Conservation (phyloP, 352 stramenopile genomes). For the Phytophthora colocasiae region DNA sequence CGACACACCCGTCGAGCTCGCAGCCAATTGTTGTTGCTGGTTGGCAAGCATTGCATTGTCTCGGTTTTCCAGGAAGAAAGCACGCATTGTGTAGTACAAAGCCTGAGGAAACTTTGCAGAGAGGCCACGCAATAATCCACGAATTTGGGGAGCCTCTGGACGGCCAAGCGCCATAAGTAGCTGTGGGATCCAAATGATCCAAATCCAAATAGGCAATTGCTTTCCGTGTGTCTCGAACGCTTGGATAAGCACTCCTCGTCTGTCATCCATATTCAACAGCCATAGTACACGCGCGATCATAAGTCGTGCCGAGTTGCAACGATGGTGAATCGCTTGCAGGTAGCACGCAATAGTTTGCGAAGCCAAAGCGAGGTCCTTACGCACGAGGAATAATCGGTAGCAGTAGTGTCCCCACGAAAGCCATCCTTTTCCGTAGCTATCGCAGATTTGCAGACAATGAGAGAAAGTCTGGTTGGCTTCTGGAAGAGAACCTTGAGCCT, state of each 20-base stretch:
- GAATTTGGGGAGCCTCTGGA: slow-evolving; percentile 91
- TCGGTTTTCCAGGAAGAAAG: slow-evolving; percentile 98
- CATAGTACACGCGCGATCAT: slow-evolving; percentile 93
- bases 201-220: slow-evolving; percentile 97
- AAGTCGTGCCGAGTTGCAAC: slow-evolving; percentile 86
- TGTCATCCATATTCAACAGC: slow-evolving; percentile 91
- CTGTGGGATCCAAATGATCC: slow-evolving; percentile 99
- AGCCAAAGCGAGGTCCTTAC: slow-evolving; percentile 77
- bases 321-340: slow-evolving; percentile 93
- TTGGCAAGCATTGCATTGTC: slow-evolving; percentile 83
- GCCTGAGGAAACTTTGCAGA: slow-evolving; percentile 97
- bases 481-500: slow-evolving; percentile 74
- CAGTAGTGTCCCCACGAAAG: slow-evolving; percentile 95
- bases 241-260: slow-evolving; percentile 72
- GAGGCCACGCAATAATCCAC: slow-evolving; percentile 77
- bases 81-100: slow-evolving; percentile 98
- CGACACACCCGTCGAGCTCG: slow-evolving; percentile 27
- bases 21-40: slow-evolving; percentile 41
- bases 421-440: slow-evolving; percentile 95
- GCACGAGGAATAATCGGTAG: slow-evolving; percentile 83
- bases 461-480: slow-evolving; percentile 94
- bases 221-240: slow-evolving; percentile 95
- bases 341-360: slow-evolving; percentile 94
- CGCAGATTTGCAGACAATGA: slow-evolving; percentile 91
- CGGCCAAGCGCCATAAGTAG: slow-evolving; percentile 95